phyloP scores from a whole-genome alignment of 352 stramenopile genomes.

The Pythium aquatile region DNA sequence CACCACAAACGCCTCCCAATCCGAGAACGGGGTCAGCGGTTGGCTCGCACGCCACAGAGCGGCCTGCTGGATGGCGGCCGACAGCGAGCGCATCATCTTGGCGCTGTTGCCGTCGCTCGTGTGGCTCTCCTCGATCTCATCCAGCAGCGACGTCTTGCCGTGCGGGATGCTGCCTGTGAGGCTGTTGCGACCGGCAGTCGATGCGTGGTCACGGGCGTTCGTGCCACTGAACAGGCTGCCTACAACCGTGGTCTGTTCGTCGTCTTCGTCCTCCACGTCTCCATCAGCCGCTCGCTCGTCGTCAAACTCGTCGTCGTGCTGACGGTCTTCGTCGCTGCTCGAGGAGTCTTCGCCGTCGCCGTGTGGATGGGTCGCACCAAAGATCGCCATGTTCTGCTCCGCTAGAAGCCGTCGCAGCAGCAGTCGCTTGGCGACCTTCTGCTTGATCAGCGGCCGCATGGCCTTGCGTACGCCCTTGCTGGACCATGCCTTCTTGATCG shows the following conservation, averaged over 20 bases:
- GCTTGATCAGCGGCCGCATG: conserved; percentile 83
- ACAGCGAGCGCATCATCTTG: conserved; percentile 76
- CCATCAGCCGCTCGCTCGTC: conserved; percentile 44
- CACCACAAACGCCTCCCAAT: conserved; percentile 63
- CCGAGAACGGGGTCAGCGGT: conserved; percentile 62
- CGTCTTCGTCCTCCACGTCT: conserved; percentile 61
- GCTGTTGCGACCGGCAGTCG: conserved; percentile 23
- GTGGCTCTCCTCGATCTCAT: conserved; percentile 71
- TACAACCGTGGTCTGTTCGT: conserved; percentile 79
- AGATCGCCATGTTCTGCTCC: conserved; percentile 55
- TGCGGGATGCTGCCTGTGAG: conserved; percentile 16
- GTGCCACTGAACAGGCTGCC: conserved; percentile 75
- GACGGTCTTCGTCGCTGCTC: conserved; percentile 71
- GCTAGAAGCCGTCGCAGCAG: conserved; percentile 72
- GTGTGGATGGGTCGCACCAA: conserved; percentile 33
- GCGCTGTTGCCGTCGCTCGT: conserved; percentile 54
- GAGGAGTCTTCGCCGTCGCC: conserved; percentile 61
- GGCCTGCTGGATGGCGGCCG: conserved; percentile 69
- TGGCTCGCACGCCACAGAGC: conserved; percentile 77
- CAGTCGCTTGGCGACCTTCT: conserved; percentile 82
- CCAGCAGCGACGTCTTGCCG: conserved; percentile 40
- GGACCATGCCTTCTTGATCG: conserved; percentile 86
- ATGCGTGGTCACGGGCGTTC: conserved; percentile 46
- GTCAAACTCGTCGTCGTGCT: conserved; percentile 37
- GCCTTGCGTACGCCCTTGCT: conserved; percentile 85